A percentile compares a stretch with the other conserved stretches of the same genome.
Evolutionary conservation across 1,139 yeast species (phyloP).

Genomic region (Magnusiomyces ingens): DNA sequence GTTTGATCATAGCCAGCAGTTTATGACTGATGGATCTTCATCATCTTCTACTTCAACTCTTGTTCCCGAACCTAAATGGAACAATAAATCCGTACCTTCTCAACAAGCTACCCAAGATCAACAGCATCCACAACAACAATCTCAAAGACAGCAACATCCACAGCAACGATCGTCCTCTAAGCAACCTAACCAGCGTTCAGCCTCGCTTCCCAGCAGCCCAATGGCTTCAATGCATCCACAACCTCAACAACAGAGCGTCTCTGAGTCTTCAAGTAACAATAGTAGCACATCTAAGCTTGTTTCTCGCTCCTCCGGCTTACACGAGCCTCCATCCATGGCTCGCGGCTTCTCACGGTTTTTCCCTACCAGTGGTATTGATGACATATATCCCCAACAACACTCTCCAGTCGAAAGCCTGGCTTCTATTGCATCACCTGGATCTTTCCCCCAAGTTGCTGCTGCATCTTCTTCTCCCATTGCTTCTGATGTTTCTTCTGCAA

Average conservation of each 20-base stretch:
- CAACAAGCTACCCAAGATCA: background rate
- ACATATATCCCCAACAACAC: conserved; percentile 1
- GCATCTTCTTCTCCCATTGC: background rate
- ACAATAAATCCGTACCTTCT: no score
- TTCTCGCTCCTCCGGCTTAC: conserved; percentile 1
- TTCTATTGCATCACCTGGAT: no score
- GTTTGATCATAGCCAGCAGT: background rate
- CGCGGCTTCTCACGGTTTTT: conserved; percentile 11
- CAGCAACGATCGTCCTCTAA: background rate
- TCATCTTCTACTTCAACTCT: no score
- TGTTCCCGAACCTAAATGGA: no score
- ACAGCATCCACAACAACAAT: background rate
- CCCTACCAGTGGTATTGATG: conserved; percentile 5
- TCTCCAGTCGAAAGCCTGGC: no score
- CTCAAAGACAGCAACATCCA: background rate
- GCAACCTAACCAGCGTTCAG: conserved; percentile 1
- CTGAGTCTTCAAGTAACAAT: background rate
- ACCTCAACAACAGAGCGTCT: background rate
- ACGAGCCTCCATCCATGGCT: conserved; percentile 6
- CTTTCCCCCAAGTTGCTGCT: no score
- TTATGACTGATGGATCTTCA: no score
- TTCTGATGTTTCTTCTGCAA: background rate
- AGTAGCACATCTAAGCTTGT: conserved; percentile 1
- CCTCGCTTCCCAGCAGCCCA: conserved; percentile 6
- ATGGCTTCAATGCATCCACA: conserved; percentile 2